These are phyloP conservation scores for Xylaria sp. DNA, from an alignment of 2,329 filamentous ascomycete genomes.

Conservation along the genomic window DNA sequence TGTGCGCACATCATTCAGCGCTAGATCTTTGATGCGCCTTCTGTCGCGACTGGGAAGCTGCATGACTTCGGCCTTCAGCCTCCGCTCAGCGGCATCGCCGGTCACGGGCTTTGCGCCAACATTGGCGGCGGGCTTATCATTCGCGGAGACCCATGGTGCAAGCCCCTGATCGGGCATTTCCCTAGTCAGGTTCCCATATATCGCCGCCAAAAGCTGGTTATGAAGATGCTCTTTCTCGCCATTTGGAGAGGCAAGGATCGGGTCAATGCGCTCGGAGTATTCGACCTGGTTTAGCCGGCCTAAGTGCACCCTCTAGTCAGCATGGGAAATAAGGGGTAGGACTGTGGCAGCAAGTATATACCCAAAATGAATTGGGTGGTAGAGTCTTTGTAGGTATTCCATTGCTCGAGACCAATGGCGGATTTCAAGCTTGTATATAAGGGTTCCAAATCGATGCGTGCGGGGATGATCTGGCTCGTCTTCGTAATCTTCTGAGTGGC, in stretches of 20 bases:
- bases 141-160: constrained; percentile 76
- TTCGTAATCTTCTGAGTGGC: constrained; percentile 64
- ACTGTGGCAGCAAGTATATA: constrained; percentile 49
- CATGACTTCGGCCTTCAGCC: constrained; percentile 76
- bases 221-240: constrained; percentile 72
- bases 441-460: constrained; percentile 74
- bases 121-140: constrained; percentile 70
- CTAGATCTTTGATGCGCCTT: constrained; percentile 72
- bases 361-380: constrained; percentile 71
- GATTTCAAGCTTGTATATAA: constrained; percentile 71
- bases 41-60: constrained; percentile 73
- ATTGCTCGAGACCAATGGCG: constrained; percentile 69
- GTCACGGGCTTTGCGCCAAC: constrained; percentile 70
- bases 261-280: constrained; percentile 67
- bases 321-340: constrained; percentile 25
- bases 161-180: constrained; percentile 75
- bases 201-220: constrained; percentile 73
- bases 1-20: constrained; percentile 66
- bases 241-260: constrained; percentile 65
- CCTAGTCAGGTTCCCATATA: constrained; percentile 75
- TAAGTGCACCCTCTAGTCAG: constrained; percentile 51
- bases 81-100: constrained; percentile 72
- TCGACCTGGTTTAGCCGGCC: constrained; percentile 72
- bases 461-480: constrained; percentile 70
- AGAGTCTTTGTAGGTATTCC: constrained; percentile 71